Percentiles rank a stretch among this genome's conserved stretches.
These are phyloP conservation scores for Tylopilus subfusipes DNA, from an alignment of 768 basidiomycete genomes.

Conservation along the genomic window DNA sequence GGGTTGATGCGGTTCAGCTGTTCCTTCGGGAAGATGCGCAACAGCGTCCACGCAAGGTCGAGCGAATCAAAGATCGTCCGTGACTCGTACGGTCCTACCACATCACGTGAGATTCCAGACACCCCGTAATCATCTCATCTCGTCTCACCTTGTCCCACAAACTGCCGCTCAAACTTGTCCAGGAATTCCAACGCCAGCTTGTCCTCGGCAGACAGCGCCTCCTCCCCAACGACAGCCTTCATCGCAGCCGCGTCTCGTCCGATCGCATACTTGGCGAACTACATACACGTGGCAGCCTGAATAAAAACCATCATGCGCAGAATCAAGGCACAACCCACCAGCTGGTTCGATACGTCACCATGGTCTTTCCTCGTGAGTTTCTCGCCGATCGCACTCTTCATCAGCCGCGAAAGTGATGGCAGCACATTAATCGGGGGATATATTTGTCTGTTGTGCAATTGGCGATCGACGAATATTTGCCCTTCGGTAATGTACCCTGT, in stretches of 20 bases:
- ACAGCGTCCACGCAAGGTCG: slow-evolving; percentile 93
- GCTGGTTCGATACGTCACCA: slow-evolving; percentile 97
- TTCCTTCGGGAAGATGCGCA: slow-evolving; percentile 99
- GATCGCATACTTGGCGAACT: slow-evolving; percentile 99
- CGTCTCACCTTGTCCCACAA: slow-evolving; percentile 86
- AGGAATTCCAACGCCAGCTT: slow-evolving; percentile 96
- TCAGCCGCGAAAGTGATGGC: slow-evolving; percentile 96
- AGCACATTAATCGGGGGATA: slow-evolving; percentile 99
- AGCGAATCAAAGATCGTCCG: slow-evolving; percentile 96
- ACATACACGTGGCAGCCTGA: slow-evolving; percentile 33
- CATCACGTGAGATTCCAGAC: slow-evolving; percentile 8
- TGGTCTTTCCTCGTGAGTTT: slow-evolving; percentile 97
- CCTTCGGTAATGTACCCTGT: slow-evolving; percentile 99
- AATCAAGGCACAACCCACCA: slow-evolving; percentile 55
- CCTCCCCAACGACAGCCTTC: slow-evolving; percentile 99
- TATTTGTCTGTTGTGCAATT: slow-evolving; percentile 94
- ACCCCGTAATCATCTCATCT: not conserved
- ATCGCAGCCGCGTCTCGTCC: slow-evolving; percentile 95
- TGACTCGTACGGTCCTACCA: slow-evolving; percentile 84
- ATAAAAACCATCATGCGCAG: slow-evolving; percentile 5
- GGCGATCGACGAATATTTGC: slow-evolving; percentile 97
- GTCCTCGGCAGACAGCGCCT: slow-evolving; percentile 91
- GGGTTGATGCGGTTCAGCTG: slow-evolving; percentile 97
- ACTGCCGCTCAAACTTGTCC: slow-evolving; percentile 95
- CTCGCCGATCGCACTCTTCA: slow-evolving; percentile 99